Conservation (phyloP, 176 grass and related monocot species). For the Oryza glaberrima region DNA sequence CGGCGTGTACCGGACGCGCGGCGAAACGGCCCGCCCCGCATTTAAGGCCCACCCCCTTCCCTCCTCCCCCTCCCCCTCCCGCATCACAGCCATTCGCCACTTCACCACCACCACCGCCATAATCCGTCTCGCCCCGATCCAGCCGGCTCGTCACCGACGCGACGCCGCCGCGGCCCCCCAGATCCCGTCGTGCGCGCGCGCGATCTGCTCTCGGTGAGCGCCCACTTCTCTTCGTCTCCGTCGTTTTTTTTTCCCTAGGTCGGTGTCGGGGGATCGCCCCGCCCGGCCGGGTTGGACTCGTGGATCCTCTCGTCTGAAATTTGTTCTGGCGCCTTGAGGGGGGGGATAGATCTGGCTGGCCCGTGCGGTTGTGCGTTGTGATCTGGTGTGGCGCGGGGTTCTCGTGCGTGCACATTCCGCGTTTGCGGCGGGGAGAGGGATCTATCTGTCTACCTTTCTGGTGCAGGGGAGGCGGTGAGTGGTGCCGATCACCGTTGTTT, state of each 20-base stretch:
- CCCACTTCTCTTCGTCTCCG: not conserved
- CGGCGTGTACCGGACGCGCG: not conserved
- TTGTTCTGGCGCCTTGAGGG: not conserved
- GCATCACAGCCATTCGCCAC: not conserved
- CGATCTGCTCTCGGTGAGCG: constrained; percentile 10
- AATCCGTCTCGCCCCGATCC: not conserved
- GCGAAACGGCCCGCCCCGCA: constrained; percentile 3
- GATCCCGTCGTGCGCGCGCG: not conserved
- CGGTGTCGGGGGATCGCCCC: no score
- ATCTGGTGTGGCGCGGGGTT: not conserved
- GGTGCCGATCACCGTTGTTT: not conserved
- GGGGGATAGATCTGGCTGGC: not conserved
- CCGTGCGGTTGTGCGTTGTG: not conserved
- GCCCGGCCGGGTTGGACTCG: not conserved
- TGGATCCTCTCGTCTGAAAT: not conserved
- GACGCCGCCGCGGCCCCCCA: not conserved
- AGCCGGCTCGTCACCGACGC: not conserved
- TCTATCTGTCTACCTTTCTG: not conserved
- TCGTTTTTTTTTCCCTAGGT: no score
- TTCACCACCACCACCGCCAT: not conserved
- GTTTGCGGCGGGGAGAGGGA: not conserved
- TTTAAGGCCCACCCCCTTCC: not conserved
- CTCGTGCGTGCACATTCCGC: not conserved
- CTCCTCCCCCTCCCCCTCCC: not conserved
- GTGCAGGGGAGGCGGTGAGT: not conserved